Percentiles rank a stretch among this genome's conserved stretches.
Conservation (phyloP, 1,284 basidiomycete genomes). For the Ceratobasidium sp. region DNA sequence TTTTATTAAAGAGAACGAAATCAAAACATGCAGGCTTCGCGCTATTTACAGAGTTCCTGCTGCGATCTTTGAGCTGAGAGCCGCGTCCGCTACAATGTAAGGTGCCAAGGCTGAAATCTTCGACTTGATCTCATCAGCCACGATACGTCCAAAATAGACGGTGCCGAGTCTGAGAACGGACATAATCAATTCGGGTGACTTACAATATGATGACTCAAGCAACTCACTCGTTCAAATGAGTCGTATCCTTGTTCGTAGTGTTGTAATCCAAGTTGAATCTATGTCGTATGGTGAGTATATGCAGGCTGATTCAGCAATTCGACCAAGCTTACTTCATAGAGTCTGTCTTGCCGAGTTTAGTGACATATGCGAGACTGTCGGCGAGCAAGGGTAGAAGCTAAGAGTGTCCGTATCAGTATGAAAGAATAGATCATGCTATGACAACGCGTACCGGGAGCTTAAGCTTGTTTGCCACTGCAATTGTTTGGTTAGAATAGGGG, state of each 20-base stretch:
- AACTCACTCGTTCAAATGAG: slow-evolving; percentile 41
- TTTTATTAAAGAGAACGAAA: not conserved
- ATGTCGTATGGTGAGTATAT: slow-evolving; percentile 1
- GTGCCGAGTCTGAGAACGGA: slow-evolving; percentile 15
- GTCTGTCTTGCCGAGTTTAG: slow-evolving; percentile 33
- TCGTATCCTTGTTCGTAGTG: slow-evolving; percentile 43
- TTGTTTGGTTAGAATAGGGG: slow-evolving; percentile 33
- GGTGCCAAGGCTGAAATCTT: slow-evolving; percentile 33
- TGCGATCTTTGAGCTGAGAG: slow-evolving; percentile 29
- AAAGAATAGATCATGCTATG: not conserved
- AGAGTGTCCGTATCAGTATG: not conserved
- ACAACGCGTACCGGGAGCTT: slow-evolving; percentile 20
- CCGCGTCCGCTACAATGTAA: slow-evolving; percentile 33
- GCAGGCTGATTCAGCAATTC: too few species aligned
- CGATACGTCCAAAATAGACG: slow-evolving; percentile 38
- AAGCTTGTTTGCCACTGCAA: slow-evolving; percentile 38
- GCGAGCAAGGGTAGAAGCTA: slow-evolving; percentile 35
- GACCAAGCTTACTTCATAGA: slow-evolving; percentile 29
- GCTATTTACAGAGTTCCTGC: slow-evolving; percentile 30
- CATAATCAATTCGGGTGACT: not conserved
- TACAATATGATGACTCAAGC: not conserved
- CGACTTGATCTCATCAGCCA: slow-evolving; percentile 40
- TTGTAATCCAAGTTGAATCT: slow-evolving; percentile 42
- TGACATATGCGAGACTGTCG: slow-evolving; percentile 31
- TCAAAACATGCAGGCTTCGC: not conserved